Evolutionary conservation across 306 rosid species (phyloP), one percentile per base, ranked within the genome.

Genomic region (Cicer judaicum): DNA sequence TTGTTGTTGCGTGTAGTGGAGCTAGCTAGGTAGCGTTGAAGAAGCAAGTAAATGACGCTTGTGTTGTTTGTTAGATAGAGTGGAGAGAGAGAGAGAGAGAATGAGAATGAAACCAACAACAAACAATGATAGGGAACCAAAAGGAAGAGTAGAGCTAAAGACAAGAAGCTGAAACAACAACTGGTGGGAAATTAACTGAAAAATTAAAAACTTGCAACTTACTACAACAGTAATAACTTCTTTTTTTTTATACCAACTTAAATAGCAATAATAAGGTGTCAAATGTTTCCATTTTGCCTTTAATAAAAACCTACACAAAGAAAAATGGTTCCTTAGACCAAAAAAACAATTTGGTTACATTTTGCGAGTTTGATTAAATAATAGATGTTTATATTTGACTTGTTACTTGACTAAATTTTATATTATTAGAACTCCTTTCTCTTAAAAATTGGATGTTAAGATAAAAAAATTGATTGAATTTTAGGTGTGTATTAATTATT

Each of bases 21-120:
- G 84, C 36, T 3, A 29, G 36, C 36, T 29, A 29, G 36, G 36
- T 29, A 29, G 36, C 83, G 82, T 80, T 79, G 89, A 84, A 73
- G 54, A 69, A 78, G 84, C 80, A 65, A 80, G 39, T 13, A 42
- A 79, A 61, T n/a, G 68, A 54, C 52, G 18, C 40, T 50, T 8
- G 49, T 69, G 34, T 42, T 48, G 61, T 14, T 62, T 5, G 65
- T 21, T 53, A 21, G 56, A 64, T 34, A 70, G 56, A 49, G 69
- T 15, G 13, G 8, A 64, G 13, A 54, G 0, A 54, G 50, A 59
- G 44, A 73, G 70, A 74, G 60, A 73, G 8, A 42, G 13, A 54
- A 24, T 24, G 34, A n/a, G 12, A 53, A 54, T 54, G 64, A 47
- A 24, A 68, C 72, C 57, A 29, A 49, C 60, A 64, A 8, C 52